Conservation (phyloP, 2,329 filamentous ascomycete species). For the Cladobotryum protrusum region DNA sequence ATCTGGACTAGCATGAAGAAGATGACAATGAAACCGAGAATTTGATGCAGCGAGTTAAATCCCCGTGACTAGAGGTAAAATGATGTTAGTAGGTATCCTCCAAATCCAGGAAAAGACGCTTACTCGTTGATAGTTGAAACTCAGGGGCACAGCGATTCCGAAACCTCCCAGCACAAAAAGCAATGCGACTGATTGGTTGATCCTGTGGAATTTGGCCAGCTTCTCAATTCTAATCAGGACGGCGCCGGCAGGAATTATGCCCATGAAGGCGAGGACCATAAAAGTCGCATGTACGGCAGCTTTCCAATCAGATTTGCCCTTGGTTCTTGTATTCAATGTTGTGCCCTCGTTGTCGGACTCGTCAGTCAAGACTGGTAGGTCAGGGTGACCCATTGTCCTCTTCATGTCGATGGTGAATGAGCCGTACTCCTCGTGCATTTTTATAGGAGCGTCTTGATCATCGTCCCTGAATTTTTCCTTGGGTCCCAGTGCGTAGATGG, state of each 20-base stretch:
- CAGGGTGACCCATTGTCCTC: conserved; percentile 40
- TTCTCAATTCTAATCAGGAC: conserved; percentile 46
- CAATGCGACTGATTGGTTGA: conserved; percentile 46
- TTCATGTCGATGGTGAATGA: conserved; percentile 50
- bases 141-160: conserved; percentile 46
- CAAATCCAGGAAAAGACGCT: conserved; percentile 18
- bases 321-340: conserved; percentile 23
- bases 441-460: conserved; percentile 37
- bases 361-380: conserved; percentile 34
- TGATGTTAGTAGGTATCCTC: not conserved
- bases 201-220: conserved; percentile 48
- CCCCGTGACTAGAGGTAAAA: conserved; percentile 38
- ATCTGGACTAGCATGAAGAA: conserved; percentile 48
- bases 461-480: conserved; percentile 38
- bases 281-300: conserved; percentile 40
- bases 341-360: conserved; percentile 31
- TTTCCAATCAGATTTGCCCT: conserved; percentile 31
- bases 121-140: conserved; percentile 51
- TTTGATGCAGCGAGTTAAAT: conserved; percentile 50
- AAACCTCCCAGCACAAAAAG: conserved; percentile 44
- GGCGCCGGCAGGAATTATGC: conserved; percentile 50
- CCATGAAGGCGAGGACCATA: conserved; percentile 52
- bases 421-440: conserved; percentile 48
- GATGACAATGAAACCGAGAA: conserved; percentile 51
- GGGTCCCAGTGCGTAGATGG: conserved; percentile 53